A percentile compares a stretch with the other conserved stretches of the same genome.
These are phyloP conservation scores for Mucor plumbeus DNA, from an alignment of 371 early-diverging fungal genomes.

Conservation along the genomic window DNA sequence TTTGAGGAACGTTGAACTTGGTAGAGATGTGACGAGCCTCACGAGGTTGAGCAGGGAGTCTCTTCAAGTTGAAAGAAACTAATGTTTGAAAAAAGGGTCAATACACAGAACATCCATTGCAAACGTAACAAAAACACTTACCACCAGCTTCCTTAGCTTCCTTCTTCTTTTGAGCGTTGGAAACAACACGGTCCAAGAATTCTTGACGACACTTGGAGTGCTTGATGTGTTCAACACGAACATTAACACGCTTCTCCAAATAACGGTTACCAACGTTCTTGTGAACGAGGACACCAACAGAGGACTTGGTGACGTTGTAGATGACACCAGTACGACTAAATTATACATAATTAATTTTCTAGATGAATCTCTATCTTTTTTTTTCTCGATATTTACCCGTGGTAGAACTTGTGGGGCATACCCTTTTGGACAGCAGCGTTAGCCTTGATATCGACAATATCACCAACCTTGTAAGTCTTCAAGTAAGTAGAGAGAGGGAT, in stretches of 20 bases:
- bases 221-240: slow-evolving; percentile 98
- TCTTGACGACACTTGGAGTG: slow-evolving; percentile 99
- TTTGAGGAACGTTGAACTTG: slow-evolving; percentile 91
- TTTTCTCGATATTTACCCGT: slow-evolving; percentile 73
- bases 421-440: slow-evolving; percentile 98
- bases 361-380: not conserved
- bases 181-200: slow-evolving; percentile 97
- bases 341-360: not conserved
- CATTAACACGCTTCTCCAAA: slow-evolving; percentile 98
- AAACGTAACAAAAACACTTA: slow-evolving; percentile 19
- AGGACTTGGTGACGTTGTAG: slow-evolving; percentile 98
- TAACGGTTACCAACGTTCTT: slow-evolving; percentile 98
- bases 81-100: slow-evolving; percentile 5
- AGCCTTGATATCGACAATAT: slow-evolving; percentile 98
- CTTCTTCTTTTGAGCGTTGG: slow-evolving; percentile 86
- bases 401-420: slow-evolving; percentile 99
- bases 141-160: slow-evolving; percentile 75
- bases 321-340: slow-evolving; percentile 94
- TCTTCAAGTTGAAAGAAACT: slow-evolving; percentile 85
- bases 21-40: slow-evolving; percentile 90
- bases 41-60: slow-evolving; percentile 94
- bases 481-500: slow-evolving; percentile 97
- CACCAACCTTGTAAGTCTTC: slow-evolving; percentile 97
- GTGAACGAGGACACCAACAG: slow-evolving; percentile 98
- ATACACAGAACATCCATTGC: not conserved